A percentile compares a stretch with the other conserved stretches of the same genome.
These are phyloP conservation scores for Blattamonas nauphoetae DNA, from an alignment of 78 protist species.

Conservation along the genomic window DNA sequence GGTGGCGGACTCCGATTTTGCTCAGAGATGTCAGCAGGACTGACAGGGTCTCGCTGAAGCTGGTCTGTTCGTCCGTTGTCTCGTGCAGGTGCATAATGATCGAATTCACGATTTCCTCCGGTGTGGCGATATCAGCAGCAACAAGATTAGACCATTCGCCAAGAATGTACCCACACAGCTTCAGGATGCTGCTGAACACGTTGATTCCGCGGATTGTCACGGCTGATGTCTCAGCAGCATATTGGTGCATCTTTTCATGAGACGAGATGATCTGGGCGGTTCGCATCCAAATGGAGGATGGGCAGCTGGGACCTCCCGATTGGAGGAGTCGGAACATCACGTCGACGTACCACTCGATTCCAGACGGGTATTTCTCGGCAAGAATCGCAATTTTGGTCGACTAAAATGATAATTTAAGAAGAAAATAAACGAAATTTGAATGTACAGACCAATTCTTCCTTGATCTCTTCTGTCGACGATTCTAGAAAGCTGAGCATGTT, in stretches of 20 bases:
- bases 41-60: neutral
- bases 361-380: slow-evolving; percentile 76
- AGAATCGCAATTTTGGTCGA: slow-evolving; percentile 78
- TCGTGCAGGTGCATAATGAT: neutral
- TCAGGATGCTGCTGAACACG: neutral
- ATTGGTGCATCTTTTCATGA: slow-evolving; percentile 62
- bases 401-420: neutral
- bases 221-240: slow-evolving; percentile 58
- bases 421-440: neutral
- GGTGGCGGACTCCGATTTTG: neutral
- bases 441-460: slow-evolving; percentile 71
- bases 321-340: slow-evolving; percentile 62
- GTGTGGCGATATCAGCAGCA: neutral
- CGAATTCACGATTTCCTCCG: neutral
- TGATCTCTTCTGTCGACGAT: slow-evolving; percentile 53
- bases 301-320: slow-evolving; percentile 77
- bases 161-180: neutral
- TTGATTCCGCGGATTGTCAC: neutral
- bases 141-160: neutral
- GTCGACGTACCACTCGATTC: slow-evolving; percentile 82
- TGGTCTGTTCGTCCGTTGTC: neutral
- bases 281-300: slow-evolving; percentile 84
- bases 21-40: neutral
- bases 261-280: slow-evolving; percentile 85
- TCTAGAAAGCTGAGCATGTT: slow-evolving; percentile 73